Percentiles rank a stretch among this genome's conserved stretches.
phyloP scores from a whole-genome alignment of 2,329 filamentous ascomycete genomes.

The Ophiostoma novo-ulmi region DNA sequence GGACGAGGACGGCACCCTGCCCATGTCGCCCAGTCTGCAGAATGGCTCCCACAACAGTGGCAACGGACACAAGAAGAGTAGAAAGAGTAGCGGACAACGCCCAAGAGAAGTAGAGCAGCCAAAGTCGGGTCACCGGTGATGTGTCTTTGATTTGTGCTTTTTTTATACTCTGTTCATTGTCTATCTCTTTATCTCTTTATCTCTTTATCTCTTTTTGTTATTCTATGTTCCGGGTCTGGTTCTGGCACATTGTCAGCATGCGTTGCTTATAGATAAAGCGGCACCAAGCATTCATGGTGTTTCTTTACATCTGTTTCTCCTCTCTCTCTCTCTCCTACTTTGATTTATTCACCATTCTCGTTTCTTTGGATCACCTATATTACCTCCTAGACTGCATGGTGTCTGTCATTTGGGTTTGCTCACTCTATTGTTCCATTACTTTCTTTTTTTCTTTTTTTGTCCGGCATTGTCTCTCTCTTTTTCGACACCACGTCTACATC shows the following conservation, averaged over 20 bases:
- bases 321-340: background rate
- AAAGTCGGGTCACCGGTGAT: conserved; percentile 23
- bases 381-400: background rate
- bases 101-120: conserved; percentile 16
- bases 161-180: background rate
- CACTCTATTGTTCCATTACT: background rate
- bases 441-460: background rate
- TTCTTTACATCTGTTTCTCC: background rate
- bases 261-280: conserved; percentile 8
- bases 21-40: conserved; percentile 39
- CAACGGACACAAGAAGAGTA: conserved; percentile 31
- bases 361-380: background rate
- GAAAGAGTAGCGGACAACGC: conserved; percentile 26
- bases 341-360: background rate
- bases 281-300: conserved; percentile 1
- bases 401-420: background rate
- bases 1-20: conserved; percentile 52
- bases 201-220: background rate
- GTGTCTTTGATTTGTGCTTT: background rate
- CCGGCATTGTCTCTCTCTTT: background rate
- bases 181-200: background rate
- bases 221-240: conserved; percentile 18
- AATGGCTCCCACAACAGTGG: conserved; percentile 37
- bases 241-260: conserved; percentile 12
- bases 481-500: background rate